Evolutionary conservation across 176 grass and related monocot genomes (phyloP), one percentile per base, ranked within the genome.

Genomic region (Oryza rufipogon): DNA sequence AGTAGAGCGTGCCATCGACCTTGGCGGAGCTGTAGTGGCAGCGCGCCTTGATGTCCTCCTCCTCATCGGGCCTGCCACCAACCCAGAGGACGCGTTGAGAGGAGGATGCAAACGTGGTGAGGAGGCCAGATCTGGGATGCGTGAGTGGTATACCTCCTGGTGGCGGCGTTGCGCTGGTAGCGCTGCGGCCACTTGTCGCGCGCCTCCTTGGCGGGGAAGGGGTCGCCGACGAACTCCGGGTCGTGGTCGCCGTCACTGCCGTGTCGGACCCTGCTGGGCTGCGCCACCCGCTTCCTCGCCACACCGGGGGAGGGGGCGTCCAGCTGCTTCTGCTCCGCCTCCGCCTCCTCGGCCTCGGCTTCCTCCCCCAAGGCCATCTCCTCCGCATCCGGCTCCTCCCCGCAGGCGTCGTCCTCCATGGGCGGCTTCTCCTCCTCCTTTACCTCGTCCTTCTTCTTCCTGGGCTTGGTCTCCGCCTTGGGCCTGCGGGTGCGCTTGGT

Each of bases 21-120:
- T 78, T 91, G 22, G 90, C 87, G 15, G 30, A 73, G 10, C 23
- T 33, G 84, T 93, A 95, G 82, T 97, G 92, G 4, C 78, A 68
- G 15, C 41, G 70, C 11, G 84, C 92, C 48, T 71, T 79, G 32
- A 85, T 1, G 0, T 85, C 81, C 4, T 92, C 82, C 0, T 90
- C 74, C 12, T 88, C 76, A 2, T 90, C 92, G 7, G 46, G 7
- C 33, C 92, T 94, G 58, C n/a, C 56, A 19, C 34, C 34, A 3
- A 36, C 34, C 34, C 34, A 5, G 54, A 5, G 46, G 11, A 25
- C 9, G 66, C 15, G 13, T 52, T 80, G 2, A 39, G 20, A 39
- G 7, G 26, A 49, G 45, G 12, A 1, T 3, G 8, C 17, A 30
- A 20, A 17, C 7, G 16, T 28, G 52, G 2, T 32, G 30, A 32